Evolutionary conservation across 148 eudicot species (phyloP), one percentile per base, ranked within the genome.

Genomic region (Cornus florida): DNA sequence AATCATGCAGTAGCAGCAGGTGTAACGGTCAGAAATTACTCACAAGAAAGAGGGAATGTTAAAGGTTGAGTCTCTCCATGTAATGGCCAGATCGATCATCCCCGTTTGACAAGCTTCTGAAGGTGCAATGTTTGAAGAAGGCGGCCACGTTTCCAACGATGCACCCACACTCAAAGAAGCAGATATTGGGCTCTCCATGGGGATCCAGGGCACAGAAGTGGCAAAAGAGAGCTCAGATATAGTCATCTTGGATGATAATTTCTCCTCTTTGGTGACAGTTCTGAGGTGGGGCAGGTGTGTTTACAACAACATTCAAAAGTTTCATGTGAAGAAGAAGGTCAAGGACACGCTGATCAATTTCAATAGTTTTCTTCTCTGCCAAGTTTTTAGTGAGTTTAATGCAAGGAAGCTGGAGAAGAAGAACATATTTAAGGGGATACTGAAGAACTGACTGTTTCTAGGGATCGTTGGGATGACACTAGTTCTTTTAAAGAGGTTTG

Each of bases 11-110:
- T 83, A 14, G 86, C 85, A 4, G 90, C 85, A 76, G 90, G 90
- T 4, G 43, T 66, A 35, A 57, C 72, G 43, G 85, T 85, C 79
- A 80, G 88, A 53, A 78, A 79, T 62, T 78, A 82, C 79, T 76
- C 86, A 9, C 82, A 67, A 66, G 75, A 78, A 28, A 31, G 79
- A 85, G 82, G 13, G 70, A 32, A 41, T 76, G 48, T 33, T 22
- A 14, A 75, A 38, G 41, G 23, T 22, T 17, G 19, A 66, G 24
- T 16, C 32, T 64, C 31, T 76, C 33, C 6, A 13, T 20, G 82
- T 86, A 35, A 83, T 87, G 90, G 90, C 86, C 32, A 85, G 90
- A 73, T n/a, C n/a, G n/a, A n/a, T 85, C 88, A 33, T 84, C 89
- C 23, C 89, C 89, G 17, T 60, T 81, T 41, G 87, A 87, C 77